phyloP scores from a whole-genome alignment of 352 stramenopile genomes.

The Pythium aquatile region DNA sequence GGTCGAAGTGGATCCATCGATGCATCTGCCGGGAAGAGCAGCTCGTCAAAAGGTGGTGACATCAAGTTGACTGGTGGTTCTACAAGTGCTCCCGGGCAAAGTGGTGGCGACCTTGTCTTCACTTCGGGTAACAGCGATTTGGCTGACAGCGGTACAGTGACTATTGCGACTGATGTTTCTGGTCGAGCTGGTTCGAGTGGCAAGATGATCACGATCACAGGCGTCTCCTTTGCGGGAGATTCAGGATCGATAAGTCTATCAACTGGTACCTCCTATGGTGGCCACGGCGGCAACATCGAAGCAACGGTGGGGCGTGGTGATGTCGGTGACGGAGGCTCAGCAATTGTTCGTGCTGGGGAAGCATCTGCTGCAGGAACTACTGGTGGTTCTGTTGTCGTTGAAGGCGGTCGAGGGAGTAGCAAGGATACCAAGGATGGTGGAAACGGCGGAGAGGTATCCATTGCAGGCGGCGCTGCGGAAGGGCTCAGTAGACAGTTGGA shows the following conservation, averaged over 20 bases:
- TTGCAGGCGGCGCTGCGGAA: conserved; percentile 60
- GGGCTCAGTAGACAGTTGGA: conserved; percentile 44
- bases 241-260: conserved; percentile 66
- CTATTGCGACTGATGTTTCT: conserved; percentile 68
- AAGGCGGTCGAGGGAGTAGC: conserved; percentile 41
- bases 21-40: conserved; percentile 59
- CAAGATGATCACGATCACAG: conserved; percentile 61
- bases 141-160: conserved; percentile 77
- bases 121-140: conserved; percentile 65
- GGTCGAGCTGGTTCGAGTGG: conserved; percentile 77
- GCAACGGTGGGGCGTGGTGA: conserved; percentile 56
- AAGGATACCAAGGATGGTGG: conserved; percentile 57
- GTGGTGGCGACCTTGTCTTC: conserved; percentile 79
- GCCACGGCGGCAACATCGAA: conserved; percentile 65
- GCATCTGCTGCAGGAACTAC: conserved; percentile 34
- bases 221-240: conserved; percentile 47
- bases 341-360: conserved; percentile 69
- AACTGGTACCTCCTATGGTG: conserved; percentile 62
- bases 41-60: conserved; percentile 55
- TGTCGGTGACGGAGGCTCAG: conserved; percentile 57
- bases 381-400: conserved; percentile 51
- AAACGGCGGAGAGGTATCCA: conserved; percentile 60
- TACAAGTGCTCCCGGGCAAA: conserved; percentile 33
- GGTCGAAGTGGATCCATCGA: conserved; percentile 42
- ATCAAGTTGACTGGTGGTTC: conserved; percentile 71